These are phyloP conservation scores for Straminergon stramineum DNA, from an alignment of 225 moss, liverwort and hornwort genomes.

Conservation along the genomic window DNA sequence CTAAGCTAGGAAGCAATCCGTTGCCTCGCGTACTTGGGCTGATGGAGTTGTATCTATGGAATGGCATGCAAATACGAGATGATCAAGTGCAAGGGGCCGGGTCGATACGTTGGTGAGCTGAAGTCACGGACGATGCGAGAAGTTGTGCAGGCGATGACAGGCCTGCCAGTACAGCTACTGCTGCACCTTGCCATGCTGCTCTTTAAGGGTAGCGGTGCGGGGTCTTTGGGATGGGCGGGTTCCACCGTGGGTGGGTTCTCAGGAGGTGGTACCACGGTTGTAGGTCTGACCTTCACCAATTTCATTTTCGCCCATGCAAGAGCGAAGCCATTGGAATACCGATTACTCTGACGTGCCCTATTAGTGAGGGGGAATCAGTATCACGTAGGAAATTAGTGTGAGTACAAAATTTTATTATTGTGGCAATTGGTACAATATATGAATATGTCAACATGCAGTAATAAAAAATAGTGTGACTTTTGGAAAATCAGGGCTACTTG, in stretches of 20 bases:
- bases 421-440: not conserved
- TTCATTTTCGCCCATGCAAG: not conserved
- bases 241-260: not conserved
- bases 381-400: not conserved
- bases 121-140: slow-evolving; percentile 1
- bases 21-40: not conserved
- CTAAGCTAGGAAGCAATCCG: not conserved
- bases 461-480: not conserved
- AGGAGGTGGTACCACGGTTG: not conserved
- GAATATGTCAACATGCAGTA: not conserved
- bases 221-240: not conserved
- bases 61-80: not conserved
- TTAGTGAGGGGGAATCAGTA: rapidly evolving
- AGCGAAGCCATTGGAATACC: not conserved
- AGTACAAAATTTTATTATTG: not conserved
- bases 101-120: not conserved
- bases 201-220: not conserved
- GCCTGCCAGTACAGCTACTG: not conserved
- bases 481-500: too few relatives aligned
- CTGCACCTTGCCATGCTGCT: slow-evolving; percentile 17
- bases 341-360: not conserved
- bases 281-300: not conserved
- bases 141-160: slow-evolving; percentile 6
- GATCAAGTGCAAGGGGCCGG: not conserved
- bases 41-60: not conserved